phyloP scores from a whole-genome alignment of 2,329 filamentous ascomycete genomes.

The Lomentospora prolificans region DNA sequence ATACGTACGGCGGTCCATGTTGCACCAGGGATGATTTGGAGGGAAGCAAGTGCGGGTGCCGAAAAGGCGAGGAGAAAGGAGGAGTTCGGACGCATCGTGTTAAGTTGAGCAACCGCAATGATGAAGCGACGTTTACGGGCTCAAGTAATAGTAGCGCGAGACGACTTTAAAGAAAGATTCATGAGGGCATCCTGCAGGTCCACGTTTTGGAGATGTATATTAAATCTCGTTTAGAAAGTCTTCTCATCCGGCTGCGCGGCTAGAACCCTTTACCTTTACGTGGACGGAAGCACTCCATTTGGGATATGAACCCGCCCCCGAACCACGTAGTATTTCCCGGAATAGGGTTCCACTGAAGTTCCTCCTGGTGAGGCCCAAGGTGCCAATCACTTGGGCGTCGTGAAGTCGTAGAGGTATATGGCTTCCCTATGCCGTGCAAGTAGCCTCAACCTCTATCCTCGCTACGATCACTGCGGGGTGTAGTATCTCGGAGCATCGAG shows the following conservation, averaged over 20 bases:
- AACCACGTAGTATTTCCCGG: not conserved
- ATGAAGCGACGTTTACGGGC: no score
- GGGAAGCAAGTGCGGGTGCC: slow-evolving; percentile 13
- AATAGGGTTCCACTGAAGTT: no score
- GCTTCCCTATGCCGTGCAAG: not conserved
- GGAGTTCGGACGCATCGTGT: not conserved
- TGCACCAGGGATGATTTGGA: slow-evolving; percentile 32
- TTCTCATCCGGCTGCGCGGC: not conserved
- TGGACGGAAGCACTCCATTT: not conserved
- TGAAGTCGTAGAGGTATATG: no score
- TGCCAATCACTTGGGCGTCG: no score
- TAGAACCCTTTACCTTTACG: not conserved
- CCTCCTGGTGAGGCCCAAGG: no score
- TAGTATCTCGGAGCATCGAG: not conserved
- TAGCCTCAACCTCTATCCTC: not conserved
- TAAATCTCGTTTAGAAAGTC: not conserved
- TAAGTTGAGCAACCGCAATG: not conserved
- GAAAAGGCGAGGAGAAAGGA: slow-evolving; percentile 1
- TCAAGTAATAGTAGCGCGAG: no score
- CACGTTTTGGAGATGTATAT: not conserved
- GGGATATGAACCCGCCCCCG: not conserved
- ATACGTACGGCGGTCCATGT: slow-evolving; percentile 34
- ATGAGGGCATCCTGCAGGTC: not conserved
- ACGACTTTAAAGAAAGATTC: no score
- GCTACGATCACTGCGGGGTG: not conserved